phyloP scores from a whole-genome alignment of 768 basidiomycete species.

The Lactarius sp. region DNA sequence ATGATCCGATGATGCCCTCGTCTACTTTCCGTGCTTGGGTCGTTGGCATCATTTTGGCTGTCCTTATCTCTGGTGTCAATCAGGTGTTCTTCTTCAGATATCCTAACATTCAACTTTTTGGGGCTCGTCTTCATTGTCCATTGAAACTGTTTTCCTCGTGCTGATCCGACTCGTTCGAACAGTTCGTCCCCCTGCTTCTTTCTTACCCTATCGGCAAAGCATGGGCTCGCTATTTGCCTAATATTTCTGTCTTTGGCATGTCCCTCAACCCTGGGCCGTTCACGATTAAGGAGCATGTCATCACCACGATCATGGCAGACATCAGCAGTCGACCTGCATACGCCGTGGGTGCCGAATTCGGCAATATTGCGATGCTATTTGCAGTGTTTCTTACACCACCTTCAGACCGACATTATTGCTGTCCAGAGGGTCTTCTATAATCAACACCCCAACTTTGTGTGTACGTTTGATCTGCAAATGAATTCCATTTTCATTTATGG shows the following conservation, averaged over 20 bases:
- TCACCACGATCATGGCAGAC: conserved; percentile 44
- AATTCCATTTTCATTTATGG: background rate
- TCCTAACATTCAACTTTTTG: too few species aligned
- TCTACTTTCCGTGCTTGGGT: too few species aligned
- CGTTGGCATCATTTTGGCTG: too few species aligned
- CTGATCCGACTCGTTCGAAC: background rate
- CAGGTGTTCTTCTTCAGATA: too few species aligned
- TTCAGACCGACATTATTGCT: conserved; percentile 41
- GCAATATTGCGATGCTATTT: too few species aligned
- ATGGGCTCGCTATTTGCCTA: conserved; percentile 53
- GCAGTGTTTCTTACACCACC: background rate
- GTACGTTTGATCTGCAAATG: conserved; percentile 10
- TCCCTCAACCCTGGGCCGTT: conserved; percentile 65
- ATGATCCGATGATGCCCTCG: too few species aligned
- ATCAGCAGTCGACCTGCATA: conserved; percentile 34
- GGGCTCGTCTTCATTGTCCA: too few species aligned
- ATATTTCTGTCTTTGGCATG: conserved; percentile 47
- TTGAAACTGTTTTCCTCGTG: too few species aligned
- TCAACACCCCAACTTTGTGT: conserved; percentile 36
- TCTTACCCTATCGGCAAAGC: conserved; percentile 58
- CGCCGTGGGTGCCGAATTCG: conserved; percentile 26
- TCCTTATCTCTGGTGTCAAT: too few species aligned
- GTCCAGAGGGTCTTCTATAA: conserved; percentile 45
- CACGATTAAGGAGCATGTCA: conserved; percentile 68
- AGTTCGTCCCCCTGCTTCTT: conserved; percentile 39